Conservation (phyloP, 352 stramenopile genomes). For the Phytophthora litchii region DNA sequence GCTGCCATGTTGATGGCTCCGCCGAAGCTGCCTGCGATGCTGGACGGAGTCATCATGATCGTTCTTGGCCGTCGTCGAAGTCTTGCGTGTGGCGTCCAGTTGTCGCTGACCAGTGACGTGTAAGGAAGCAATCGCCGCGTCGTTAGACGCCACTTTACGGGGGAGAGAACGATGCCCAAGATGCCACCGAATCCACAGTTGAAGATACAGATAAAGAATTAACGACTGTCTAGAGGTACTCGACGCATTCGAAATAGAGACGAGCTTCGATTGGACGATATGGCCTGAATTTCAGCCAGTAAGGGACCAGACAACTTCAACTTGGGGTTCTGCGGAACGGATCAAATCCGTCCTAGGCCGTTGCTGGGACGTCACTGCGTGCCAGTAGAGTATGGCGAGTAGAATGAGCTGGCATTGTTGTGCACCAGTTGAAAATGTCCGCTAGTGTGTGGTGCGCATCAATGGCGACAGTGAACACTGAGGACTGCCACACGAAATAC, state of each 20-base stretch:
- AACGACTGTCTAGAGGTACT: slow-evolving; percentile 6
- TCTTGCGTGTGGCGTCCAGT: slow-evolving; percentile 5
- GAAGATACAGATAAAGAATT: neutral
- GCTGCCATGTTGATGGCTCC: slow-evolving; percentile 41
- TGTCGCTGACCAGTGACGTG: slow-evolving; percentile 14
- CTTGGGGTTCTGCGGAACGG: slow-evolving; percentile 17
- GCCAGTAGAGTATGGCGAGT: slow-evolving; percentile 1
- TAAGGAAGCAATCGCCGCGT: slow-evolving; percentile 21
- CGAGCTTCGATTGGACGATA: slow-evolving; percentile 27
- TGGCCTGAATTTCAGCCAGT: slow-evolving; percentile 8
- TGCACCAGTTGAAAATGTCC: neutral
- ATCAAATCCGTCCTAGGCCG: neutral
- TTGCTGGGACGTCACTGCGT: neutral
- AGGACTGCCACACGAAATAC: slow-evolving; percentile 4
- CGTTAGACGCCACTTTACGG: slow-evolving; percentile 5
- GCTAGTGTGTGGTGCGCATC: slow-evolving; percentile 2
- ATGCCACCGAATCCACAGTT: slow-evolving; percentile 27
- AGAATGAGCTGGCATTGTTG: neutral
- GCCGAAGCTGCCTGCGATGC: slow-evolving; percentile 46
- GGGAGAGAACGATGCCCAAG: slow-evolving; percentile 7
- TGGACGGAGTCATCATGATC: slow-evolving; percentile 46
- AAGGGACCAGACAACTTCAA: slow-evolving; percentile 17
- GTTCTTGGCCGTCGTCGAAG: neutral
- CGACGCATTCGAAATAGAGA: slow-evolving; percentile 14
- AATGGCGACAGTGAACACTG: neutral